Evolutionary conservation across 208 protist genomes (phyloP), one percentile per base, ranked within the genome.

Genomic region (Novymonas esmeraldas): DNA sequence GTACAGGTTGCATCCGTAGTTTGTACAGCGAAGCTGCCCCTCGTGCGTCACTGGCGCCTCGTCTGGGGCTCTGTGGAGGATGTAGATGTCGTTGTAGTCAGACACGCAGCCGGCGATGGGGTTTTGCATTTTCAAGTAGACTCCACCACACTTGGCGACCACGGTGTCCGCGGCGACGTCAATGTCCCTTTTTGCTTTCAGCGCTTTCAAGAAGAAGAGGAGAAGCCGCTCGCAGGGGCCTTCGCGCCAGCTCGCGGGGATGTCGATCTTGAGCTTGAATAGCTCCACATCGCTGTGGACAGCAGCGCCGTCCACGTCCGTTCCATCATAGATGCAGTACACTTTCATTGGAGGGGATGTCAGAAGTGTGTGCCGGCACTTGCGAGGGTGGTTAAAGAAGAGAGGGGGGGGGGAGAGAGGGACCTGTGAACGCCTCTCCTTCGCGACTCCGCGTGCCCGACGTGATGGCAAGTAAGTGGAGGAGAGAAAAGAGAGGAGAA

Each of bases 271-370:
- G 2, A 90, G 44, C 45, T 90, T 90, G 60, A 81, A 87, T 2
- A 45, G 26, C 44, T 90, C 81, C 14, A 55, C 52, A n/a, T 81
- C 38, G 5, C 59, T 46, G 10, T 67, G 44, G 2, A 87, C 76
- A 10, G 70, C 29, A 14, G 22, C 31, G 2, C 81, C 87, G 11
- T 70, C 56, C 3, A 52, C 60, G 57, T 88, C 73, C 41, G 76
- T 83, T 14, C 87, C 87, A 28, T 93, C 82, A 64, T 93, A 93
- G 38, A 89, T 71, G 36, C 86, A 84, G 51, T 90, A 93, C 0
- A 90, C 83, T 66, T 89, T 93, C 83, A 93, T 93, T 51, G 41
- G n/a, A n/a, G n/a, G n/a, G n/a, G n/a, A n/a, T n/a, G n/a, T n/a
- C n/a, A n/a, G n/a, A n/a, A n/a, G n/a, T n/a, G n/a, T n/a, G n/a